These are phyloP conservation scores for Limonium bicolor DNA, from an alignment of 148 eudicot genomes.

Conservation along the genomic window DNA sequence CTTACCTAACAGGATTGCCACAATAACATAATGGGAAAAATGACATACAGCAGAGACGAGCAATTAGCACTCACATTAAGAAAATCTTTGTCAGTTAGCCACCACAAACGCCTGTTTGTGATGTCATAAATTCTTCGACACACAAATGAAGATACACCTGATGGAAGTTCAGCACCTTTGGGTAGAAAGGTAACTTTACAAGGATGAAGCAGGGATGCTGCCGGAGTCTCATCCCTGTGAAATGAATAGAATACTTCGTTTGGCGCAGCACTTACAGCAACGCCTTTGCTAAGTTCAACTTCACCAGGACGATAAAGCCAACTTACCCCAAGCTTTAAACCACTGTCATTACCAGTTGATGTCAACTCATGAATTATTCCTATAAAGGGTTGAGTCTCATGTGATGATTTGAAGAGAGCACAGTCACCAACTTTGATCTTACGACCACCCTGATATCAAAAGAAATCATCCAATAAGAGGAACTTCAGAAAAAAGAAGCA, in stretches of 20 bases:
- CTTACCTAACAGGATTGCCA: not conserved
- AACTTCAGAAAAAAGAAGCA: not conserved
- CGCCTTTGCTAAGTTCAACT: constrained; percentile 50
- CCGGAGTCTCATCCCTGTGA: constrained; percentile 78
- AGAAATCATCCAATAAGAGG: not conserved
- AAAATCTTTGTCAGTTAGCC: constrained; percentile 74
- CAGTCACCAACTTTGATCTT: constrained; percentile 72
- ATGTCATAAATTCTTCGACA: constrained; percentile 85
- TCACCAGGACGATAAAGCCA: constrained; percentile 87
- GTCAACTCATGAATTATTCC: constrained; percentile 55
- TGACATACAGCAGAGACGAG: constrained; percentile 6
- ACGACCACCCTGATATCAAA: constrained; percentile 36
- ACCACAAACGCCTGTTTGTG: constrained; percentile 67
- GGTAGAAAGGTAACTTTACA: constrained; percentile 89
- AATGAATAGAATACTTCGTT: constrained; percentile 92
- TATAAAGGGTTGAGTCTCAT: constrained; percentile 57
- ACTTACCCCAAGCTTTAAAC: constrained; percentile 39
- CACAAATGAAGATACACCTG: constrained; percentile 73
- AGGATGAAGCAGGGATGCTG: constrained; percentile 84
- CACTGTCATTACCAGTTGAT: constrained; percentile 26
- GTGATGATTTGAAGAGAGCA: constrained; percentile 68
- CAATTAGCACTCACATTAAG: constrained; percentile 35
- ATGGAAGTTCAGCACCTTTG: constrained; percentile 78
- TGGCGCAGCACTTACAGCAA: constrained; percentile 55
- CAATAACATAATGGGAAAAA: not conserved